A percentile compares a stretch with the other conserved stretches of the same genome.
phyloP scores from a whole-genome alignment of 148 eudicot species.

The Rhododendron kiyosumense region DNA sequence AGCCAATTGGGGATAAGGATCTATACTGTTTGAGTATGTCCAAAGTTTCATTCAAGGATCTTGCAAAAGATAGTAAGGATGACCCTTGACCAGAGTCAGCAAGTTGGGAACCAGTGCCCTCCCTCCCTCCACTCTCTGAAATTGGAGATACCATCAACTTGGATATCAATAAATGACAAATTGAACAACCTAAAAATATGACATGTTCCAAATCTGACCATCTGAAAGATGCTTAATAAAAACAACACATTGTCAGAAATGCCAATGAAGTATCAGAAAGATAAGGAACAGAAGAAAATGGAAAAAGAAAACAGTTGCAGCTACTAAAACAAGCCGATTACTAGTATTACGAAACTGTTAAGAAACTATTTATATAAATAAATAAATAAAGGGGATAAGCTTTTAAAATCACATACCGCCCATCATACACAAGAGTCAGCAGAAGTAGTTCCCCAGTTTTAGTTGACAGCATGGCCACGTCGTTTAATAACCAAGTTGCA shows the following conservation, averaged over 20 bases:
- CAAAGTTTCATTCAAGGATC: background rate
- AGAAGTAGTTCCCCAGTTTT: slow-evolving; percentile 89
- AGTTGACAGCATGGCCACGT: slow-evolving; percentile 87
- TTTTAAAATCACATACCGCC: slow-evolving; percentile 53
- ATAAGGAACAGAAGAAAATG: background rate
- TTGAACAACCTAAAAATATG: background rate
- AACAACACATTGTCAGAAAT: background rate
- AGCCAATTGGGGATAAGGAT: background rate
- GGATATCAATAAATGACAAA: background rate
- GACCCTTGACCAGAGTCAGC: background rate
- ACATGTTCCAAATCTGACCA: background rate
- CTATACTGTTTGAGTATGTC: background rate
- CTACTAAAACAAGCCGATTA: background rate
- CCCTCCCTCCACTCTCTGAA: background rate
- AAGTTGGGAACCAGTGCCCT: background rate
- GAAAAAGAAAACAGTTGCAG: background rate
- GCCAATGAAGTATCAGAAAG: background rate
- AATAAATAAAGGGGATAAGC: background rate
- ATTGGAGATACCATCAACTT: background rate
- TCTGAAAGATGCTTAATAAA: background rate
- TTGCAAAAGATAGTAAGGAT: too few relatives aligned
- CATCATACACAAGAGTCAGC: slow-evolving; percentile 90
- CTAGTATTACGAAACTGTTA: background rate
- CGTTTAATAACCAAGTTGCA: slow-evolving; percentile 94
- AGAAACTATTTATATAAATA: background rate